Base-by-base conservation (phyloP, 2,329 filamentous ascomycete species). In the Fusarium sp. region DNA sequence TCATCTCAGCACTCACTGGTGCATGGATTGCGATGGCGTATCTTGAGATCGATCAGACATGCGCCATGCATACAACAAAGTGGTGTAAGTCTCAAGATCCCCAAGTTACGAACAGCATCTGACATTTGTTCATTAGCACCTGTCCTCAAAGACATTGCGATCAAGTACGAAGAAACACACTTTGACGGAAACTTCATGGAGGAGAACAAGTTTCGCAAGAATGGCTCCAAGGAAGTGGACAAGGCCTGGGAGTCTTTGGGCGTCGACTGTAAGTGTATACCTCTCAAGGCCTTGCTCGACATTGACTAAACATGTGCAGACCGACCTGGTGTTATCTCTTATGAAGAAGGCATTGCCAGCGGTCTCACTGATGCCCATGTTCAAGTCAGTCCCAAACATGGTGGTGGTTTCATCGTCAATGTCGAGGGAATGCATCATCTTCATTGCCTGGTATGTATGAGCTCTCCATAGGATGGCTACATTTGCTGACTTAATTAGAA, bases 131-230 rank as follows among this genome's bases (percentile, higher is more conserved):
- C 7, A 16, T 3, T 19, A 80, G 79, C 79, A 14, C 78, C 81
- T 4, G 52, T 82, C 4, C 64, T 82, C 0, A 68, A 73, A 6
- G 75, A 81, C 13, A 75, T 82, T 7, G 45, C 67, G 16, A 72
- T 81, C 41, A 70, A 69, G 16, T 81, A 82, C 55, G 26, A 58
- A 3, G 50, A 60, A 16, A 74, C 81, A 52, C 68, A 68, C 3
- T 90, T 89, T 75, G 88, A 90, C 64, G 88, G 87, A 0, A 84
- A 84, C 0, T 86, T 90, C 21, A 70, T 88, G 57, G 78, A 86
- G 1, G 83, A 88, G 67, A 85, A 84, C 26, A 76, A 85, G 18
- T 90, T 85, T 71, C 83, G 87, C 3, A 79, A 82, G 60, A 74
- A 80, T 14, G 84, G 81, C 3, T 80, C 84, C 0, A 82, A 84